Base-by-base conservation (phyloP, 345 rosid species). In the Erysimum cheiranthoides region DNA sequence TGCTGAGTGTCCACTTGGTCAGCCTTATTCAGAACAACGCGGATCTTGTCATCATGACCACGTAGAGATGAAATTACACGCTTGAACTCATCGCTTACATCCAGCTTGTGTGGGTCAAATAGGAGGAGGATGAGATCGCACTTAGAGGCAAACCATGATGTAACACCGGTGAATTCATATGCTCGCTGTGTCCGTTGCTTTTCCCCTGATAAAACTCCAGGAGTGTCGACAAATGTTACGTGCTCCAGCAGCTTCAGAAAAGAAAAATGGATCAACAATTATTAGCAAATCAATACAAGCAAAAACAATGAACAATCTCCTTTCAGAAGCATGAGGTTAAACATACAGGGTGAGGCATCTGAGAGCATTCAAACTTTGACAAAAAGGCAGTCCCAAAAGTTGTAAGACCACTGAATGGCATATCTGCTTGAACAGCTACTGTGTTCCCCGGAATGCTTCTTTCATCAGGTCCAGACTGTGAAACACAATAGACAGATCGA, bases 381-480 rank as follows among this genome's bases (percentile, higher is more conserved):
- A 88, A 82, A 86, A 95, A 95, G 36, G 97, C 89, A 59, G 96
- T 89, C 78, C 98, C 99, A 82, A 92, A 95, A 70, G 85, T 83
- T 61, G 96, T 92, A 36, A 92, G 90, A 61, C 98, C 99, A 80
- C 81, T 85, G 79, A 88, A 95, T 57, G 99, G 97, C 98, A 92
- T 95, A 80, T 93, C 90, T 70, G 97, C 99, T 84, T 88, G 96
- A 73, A 90, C 97, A 31, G 99, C 98, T 73, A 91, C 74, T 61
- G 96, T 95, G 68, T 95, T 92, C 45, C 98, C 99, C 0, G 98
- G 99, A 81, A 92, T 88, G 80, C 98, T 93, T 90, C 99, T 90
- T 78, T 88, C 97, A 90, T 95, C 99, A 53, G 88, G 58, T 81
- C 99, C 96, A 60, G 93, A 86, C 99, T 90, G 87, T 54, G 40